Conservation (phyloP, 2,329 filamentous ascomycete species). For the Fusarium sp. region DNA sequence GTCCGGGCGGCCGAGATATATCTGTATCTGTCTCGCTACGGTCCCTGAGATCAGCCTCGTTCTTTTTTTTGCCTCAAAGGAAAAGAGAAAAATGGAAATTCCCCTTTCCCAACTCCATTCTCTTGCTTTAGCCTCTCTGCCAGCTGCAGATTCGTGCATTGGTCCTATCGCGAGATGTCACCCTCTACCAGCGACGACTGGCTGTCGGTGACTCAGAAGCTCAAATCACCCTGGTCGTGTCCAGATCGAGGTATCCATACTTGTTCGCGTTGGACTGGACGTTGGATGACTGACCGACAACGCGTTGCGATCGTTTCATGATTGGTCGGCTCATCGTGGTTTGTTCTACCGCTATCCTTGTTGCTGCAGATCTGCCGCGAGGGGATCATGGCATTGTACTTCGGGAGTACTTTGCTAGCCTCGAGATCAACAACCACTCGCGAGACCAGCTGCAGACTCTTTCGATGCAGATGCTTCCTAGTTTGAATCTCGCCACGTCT, state of each 20-base stretch:
- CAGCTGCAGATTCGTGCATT: conserved; percentile 35
- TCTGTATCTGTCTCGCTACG: conserved; percentile 41
- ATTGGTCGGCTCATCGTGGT: conserved; percentile 31
- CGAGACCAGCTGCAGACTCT: conserved; percentile 30
- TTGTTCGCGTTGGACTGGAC: conserved; percentile 10
- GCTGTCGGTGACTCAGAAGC: conserved; percentile 44
- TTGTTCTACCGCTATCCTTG: conserved; percentile 16
- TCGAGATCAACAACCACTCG: conserved; percentile 38
- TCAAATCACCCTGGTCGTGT: conserved; percentile 27
- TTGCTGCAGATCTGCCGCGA: conserved; percentile 32
- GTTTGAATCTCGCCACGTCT: neutral
- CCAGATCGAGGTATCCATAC: conserved; percentile 11
- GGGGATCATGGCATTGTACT: conserved; percentile 29
- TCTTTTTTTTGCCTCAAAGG: conserved; percentile 14
- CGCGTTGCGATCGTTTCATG: conserved; percentile 33
- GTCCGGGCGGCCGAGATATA: conserved; percentile 44
- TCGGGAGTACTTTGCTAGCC: conserved; percentile 34
- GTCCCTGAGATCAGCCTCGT: conserved; percentile 30
- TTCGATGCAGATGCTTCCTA: conserved; percentile 16
- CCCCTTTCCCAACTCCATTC: conserved; percentile 7
- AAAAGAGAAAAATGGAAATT: conserved; percentile 14
- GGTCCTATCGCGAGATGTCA: conserved; percentile 42
- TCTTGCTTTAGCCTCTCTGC: conserved; percentile 14
- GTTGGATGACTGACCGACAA: conserved; percentile 41
- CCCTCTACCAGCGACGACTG: conserved; percentile 40